These are phyloP conservation scores for Podospora tetraspora DNA, from an alignment of 495 filamentous ascomycete genomes.

Conservation along the genomic window DNA sequence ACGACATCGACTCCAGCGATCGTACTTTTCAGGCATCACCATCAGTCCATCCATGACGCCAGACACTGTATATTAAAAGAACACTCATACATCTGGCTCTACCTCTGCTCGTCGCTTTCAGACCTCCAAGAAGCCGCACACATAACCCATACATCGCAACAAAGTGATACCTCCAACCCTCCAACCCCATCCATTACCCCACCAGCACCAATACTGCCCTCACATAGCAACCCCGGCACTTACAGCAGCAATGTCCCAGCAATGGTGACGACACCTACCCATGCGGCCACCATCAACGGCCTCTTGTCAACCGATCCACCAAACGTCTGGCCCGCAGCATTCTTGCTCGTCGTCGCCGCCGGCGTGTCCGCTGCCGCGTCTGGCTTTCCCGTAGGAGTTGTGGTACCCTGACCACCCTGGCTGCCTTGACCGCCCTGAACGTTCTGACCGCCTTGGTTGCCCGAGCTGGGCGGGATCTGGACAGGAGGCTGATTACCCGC, in stretches of 20 bases:
- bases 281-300: slow-evolving; percentile 49
- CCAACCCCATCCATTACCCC: background rate
- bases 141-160: background rate
- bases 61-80: background rate
- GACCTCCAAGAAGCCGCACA: background rate
- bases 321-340: slow-evolving; percentile 37
- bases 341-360: slow-evolving; percentile 22
- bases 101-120: background rate
- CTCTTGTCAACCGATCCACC: slow-evolving; percentile 46
- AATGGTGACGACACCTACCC: slow-evolving; percentile 55
- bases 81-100: background rate
- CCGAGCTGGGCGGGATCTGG: background rate
- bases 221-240: background rate
- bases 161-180: background rate
- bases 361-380: slow-evolving; percentile 43
- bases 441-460: background rate
- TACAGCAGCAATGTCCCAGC: slow-evolving; percentile 55
- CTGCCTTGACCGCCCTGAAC: background rate
- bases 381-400: slow-evolving; percentile 56
- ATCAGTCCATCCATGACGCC: background rate
- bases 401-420: slow-evolving; percentile 25
- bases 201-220: background rate
- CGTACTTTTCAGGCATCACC: background rate
- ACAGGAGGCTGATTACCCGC: slow-evolving; percentile 37
- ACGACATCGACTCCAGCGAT: background rate